A percentile compares a stretch with the other conserved stretches of the same genome.
Conservation (phyloP, 352 stramenopile species). For the Heterotrichella gracilis region DNA sequence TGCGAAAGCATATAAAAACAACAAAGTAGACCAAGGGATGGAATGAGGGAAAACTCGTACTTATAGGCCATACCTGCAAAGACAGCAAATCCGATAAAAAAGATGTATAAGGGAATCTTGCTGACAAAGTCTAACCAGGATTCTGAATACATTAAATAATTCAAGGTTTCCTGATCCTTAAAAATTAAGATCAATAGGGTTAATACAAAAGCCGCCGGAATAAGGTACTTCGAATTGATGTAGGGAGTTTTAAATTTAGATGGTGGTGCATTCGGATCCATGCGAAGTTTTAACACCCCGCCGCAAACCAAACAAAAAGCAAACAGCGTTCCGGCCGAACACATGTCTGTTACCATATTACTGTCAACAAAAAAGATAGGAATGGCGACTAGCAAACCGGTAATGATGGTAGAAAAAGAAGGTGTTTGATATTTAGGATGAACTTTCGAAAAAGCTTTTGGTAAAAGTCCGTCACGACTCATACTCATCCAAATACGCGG, state of each 20-base stretch:
- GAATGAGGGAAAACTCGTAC: neutral
- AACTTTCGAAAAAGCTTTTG: neutral
- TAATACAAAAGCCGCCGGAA: neutral
- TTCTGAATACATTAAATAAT: neutral
- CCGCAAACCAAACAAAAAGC: neutral
- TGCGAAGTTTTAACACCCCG: neutral
- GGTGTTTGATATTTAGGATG: neutral
- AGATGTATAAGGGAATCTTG: neutral
- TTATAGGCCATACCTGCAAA: neutral
- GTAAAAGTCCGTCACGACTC: neutral
- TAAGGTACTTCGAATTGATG: neutral
- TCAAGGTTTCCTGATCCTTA: neutral
- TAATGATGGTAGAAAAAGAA: conserved; percentile 1
- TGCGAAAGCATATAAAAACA: neutral
- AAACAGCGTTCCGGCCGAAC: neutral
- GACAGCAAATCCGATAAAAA: neutral
- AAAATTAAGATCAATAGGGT: neutral
- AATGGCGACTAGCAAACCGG: neutral
- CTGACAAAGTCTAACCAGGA: neutral
- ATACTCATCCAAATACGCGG: neutral
- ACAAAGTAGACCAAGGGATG: neutral
- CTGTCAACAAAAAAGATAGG: neutral
- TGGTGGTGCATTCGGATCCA: neutral
- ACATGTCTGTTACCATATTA: conserved; percentile 2
- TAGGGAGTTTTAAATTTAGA: conserved; percentile 2